Evolutionary conservation across 2,329 filamentous ascomycete genomes (phyloP).

Genomic region (Madurella mycetomatis): DNA sequence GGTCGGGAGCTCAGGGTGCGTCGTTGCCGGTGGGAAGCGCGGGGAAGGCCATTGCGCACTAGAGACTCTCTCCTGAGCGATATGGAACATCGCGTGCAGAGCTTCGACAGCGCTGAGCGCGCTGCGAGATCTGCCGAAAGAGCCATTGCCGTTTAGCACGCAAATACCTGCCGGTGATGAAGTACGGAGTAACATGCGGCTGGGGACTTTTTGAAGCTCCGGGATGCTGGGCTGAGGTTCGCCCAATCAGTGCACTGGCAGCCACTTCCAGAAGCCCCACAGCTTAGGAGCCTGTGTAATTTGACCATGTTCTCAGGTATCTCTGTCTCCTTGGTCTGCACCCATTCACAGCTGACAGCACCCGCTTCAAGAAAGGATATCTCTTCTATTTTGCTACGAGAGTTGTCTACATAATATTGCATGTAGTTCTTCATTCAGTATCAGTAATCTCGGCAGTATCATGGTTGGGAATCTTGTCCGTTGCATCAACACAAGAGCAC

Average conservation of each 20-base stretch:
- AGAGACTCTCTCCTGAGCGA: constrained; percentile 26
- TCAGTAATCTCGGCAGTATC: no score
- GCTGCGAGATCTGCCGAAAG: constrained; percentile 35
- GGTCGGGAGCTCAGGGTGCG: constrained; percentile 13
- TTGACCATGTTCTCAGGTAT: no score
- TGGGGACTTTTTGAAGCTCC: constrained; percentile 6
- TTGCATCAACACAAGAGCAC: background rate
- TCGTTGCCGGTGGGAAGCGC: constrained; percentile 18
- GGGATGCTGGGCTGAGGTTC: constrained; percentile 10
- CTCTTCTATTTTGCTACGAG: no score
- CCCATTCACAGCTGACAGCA: no score
- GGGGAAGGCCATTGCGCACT: constrained; percentile 26
- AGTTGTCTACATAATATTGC: no score
- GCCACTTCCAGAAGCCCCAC: constrained; percentile 4
- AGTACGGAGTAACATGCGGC: background rate
- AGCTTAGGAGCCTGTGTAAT: no score
- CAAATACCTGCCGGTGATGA: background rate
- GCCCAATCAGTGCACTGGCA: constrained; percentile 13
- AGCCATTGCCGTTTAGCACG: constrained; percentile 20
- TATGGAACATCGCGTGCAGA: constrained; percentile 40
- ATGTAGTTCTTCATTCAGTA: no score
- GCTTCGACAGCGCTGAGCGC: constrained; percentile 36
- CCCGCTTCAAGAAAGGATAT: no score
- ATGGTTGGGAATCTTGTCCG: no score
- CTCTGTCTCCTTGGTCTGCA: no score